Percentiles rank a stretch among this genome's conserved stretches.
These are phyloP conservation scores for Escovopsis sp. DNA, from an alignment of 2,329 filamentous ascomycete species.

Conservation along the genomic window DNA sequence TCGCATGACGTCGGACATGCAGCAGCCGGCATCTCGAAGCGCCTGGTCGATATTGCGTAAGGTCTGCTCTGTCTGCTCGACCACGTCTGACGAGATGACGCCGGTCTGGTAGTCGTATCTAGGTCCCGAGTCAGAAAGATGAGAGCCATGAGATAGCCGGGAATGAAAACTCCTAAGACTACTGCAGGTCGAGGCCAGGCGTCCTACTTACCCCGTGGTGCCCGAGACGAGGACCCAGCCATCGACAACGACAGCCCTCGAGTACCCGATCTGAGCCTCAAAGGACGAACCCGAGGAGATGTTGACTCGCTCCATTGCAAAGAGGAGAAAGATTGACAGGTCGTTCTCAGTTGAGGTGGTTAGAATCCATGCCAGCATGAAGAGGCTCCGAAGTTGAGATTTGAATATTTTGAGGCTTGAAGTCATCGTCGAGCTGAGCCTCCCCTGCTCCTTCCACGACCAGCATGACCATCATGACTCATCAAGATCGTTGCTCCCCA, in stretches of 20 bases:
- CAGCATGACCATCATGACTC: too few relatives aligned
- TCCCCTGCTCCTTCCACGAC: too few relatives aligned
- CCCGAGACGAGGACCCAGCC: constrained; percentile 39
- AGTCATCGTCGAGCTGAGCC: too few relatives aligned
- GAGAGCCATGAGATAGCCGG: too few relatives aligned
- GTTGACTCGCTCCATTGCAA: constrained; percentile 20
- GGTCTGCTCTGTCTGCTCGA: constrained; percentile 33
- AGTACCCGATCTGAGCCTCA: constrained; percentile 38
- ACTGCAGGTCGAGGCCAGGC: too few relatives aligned
- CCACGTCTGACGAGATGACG: constrained; percentile 27
- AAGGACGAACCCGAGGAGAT: constrained; percentile 36
- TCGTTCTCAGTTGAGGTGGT: too few relatives aligned
- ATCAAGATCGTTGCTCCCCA: too few relatives aligned
- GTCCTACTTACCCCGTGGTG: constrained; percentile 37
- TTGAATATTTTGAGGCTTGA: too few relatives aligned
- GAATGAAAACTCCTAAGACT: too few relatives aligned
- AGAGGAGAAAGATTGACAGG: too few relatives aligned
- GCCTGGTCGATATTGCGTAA: constrained; percentile 31
- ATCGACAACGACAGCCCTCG: constrained; percentile 34
- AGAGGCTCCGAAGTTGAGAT: too few relatives aligned
- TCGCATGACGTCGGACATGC: constrained; percentile 31
- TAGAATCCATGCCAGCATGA: too few relatives aligned
- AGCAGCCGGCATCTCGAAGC: constrained; percentile 26
- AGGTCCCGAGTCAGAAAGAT: not conserved
- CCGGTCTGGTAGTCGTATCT: constrained; percentile 37